phyloP scores from a whole-genome alignment of 2,329 filamentous ascomycete genomes.

The Pseudopyricularia javanii region DNA sequence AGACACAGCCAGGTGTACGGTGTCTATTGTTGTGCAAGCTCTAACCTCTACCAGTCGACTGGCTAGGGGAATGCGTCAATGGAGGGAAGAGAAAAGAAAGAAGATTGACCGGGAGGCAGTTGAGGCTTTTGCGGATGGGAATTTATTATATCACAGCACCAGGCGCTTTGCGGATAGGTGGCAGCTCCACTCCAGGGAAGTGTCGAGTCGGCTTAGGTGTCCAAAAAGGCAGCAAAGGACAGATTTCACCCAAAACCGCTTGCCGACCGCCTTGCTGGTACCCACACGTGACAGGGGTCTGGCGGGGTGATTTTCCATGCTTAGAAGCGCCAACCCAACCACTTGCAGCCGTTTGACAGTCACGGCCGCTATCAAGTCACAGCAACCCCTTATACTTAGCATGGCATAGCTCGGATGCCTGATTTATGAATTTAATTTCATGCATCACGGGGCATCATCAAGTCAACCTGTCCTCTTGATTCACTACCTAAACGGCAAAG shows the following conservation, averaged over 20 bases:
- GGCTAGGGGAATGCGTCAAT: background rate
- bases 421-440: too few species aligned
- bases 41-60: background rate
- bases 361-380: too few species aligned
- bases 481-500: too few species aligned
- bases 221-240: constrained; percentile 32
- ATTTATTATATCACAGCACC: background rate
- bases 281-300: constrained; percentile 21
- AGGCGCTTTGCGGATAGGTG: background rate
- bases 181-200: constrained; percentile 19
- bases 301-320: background rate
- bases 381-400: too few species aligned
- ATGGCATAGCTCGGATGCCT: too few species aligned
- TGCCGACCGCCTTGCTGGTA: constrained; percentile 2
- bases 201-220: constrained; percentile 20
- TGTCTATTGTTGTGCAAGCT: background rate
- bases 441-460: too few species aligned
- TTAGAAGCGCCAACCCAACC: background rate
- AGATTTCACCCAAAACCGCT: constrained; percentile 26
- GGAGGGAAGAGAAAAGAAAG: background rate
- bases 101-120: background rate
- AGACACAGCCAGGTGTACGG: too few species aligned
- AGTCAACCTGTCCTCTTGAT: too few species aligned
- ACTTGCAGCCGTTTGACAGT: too few species aligned
- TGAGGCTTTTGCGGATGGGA: background rate